Evolutionary conservation across 2,329 filamentous ascomycete species (phyloP).

Genomic region (Paraconiothyrium brasiliense): DNA sequence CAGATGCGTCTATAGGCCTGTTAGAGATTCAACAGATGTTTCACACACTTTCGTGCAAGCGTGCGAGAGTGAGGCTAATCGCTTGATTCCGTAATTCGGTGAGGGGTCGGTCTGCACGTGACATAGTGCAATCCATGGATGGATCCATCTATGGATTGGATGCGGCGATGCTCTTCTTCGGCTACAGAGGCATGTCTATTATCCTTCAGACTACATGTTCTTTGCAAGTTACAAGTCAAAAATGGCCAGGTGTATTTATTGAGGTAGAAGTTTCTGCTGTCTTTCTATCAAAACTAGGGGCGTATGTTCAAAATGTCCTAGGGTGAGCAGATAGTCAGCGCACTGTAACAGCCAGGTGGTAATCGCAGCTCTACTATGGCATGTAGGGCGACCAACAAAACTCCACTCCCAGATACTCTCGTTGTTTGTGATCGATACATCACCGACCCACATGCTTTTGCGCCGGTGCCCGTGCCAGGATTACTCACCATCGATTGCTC

Average conservation of each 20-base stretch:
- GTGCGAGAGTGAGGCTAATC: background rate
- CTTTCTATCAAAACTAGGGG: background rate
- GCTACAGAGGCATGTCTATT: no score
- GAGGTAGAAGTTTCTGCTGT: no score
- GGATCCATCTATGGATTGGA: no score
- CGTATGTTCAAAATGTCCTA: background rate
- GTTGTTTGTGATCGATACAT: background rate
- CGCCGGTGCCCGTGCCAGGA: constrained; percentile 7
- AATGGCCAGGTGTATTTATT: background rate
- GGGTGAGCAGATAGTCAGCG: background rate
- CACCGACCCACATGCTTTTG: background rate
- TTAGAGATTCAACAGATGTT: background rate
- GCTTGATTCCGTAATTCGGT: background rate
- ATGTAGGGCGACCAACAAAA: no score
- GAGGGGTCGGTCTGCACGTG: background rate
- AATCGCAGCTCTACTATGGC: background rate
- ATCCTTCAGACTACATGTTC: no score
- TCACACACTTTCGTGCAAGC: background rate
- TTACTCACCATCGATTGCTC: constrained; percentile 23
- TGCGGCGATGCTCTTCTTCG: no score
- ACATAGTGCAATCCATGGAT: no score
- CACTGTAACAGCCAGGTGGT: background rate
- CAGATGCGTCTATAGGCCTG: background rate
- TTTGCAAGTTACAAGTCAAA: background rate
- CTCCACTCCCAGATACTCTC: background rate